A percentile compares a stretch with the other conserved stretches of the same genome.
Evolutionary conservation across 2,329 filamentous ascomycete species (phyloP).

Genomic region (Nectriaceae sp.): DNA sequence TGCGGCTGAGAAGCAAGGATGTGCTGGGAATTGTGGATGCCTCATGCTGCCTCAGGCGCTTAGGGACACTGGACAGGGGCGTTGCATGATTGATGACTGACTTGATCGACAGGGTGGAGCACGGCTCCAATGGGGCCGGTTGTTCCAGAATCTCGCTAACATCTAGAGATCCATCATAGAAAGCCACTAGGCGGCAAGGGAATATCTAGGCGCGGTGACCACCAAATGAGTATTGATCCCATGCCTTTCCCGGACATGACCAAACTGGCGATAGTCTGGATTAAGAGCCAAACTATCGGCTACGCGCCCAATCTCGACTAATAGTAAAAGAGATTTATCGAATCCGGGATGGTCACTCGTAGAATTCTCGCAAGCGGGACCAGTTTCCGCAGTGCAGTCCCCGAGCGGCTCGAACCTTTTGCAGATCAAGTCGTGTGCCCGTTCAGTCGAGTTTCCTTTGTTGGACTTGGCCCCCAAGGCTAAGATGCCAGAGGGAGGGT

Average conservation of each 20-base stretch:
- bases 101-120: not conserved
- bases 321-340: not conserved
- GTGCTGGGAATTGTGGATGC: not conserved
- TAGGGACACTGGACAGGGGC: not conserved
- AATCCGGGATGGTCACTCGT: not conserved
- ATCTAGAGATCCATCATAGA: too few species aligned
- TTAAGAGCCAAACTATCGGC: too few species aligned
- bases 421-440: too few species aligned
- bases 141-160: not conserved
- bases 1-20: not conserved
- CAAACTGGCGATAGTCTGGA: too few species aligned
- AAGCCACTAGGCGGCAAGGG: not conserved
- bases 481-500: not conserved
- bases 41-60: not conserved
- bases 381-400: not conserved
- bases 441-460: not conserved
- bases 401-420: not conserved
- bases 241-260: too few species aligned
- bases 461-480: not conserved
- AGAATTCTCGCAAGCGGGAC: not conserved
- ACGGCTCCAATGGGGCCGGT: not conserved
- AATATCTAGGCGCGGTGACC: not conserved
- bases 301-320: too few species aligned
- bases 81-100: not conserved
- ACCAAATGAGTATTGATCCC: not conserved